Base-by-base conservation (phyloP, 306 rosid species). In the Elaeagnus macrophylla region DNA sequence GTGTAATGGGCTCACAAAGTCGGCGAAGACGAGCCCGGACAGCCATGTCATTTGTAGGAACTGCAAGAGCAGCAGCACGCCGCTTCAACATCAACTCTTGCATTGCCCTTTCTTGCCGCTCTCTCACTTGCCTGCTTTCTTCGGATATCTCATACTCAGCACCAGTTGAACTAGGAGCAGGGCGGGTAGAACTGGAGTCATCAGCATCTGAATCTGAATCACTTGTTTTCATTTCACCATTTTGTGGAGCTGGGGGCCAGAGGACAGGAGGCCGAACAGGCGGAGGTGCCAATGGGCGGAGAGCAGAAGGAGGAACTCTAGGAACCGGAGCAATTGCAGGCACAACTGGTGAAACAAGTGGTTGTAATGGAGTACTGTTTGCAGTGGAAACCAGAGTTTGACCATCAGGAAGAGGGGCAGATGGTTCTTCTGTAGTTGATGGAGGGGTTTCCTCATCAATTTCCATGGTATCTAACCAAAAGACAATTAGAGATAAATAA, bases 41-140 rank as follows among this genome's bases (percentile, higher is more conserved):
- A 15, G 96, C 91, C 82, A 73, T 80, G 81, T 91, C 95, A 71
- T 84, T 91, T 0, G 99, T 91, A 12, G 96, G 99, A 67, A 91
- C 95, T 8, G 96, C 95, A 2, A 87, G 69, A 37, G 96, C 99
- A 40, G 84, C 73, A 14, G 96, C 89, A 48, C 81, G 93, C 48
- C 99, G 86, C 85, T 81, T 86, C 85, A 78, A 68, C 78, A 87
- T 16, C 48, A 91, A 90, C 12, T 80, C 93, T 43, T 84, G 95
- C 79, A 69, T 75, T 18, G 85, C 85, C 63, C 73, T 91, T 67
- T 87, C 99, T 67, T 87, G 99, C 41, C 89, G 67, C 72, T 87
- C 99, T 40, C 96, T 80, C 9, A 80, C 75, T 57, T 59, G 63
- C 53, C 66, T 76, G 64, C 95, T 84, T 79, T 87, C 99, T 61